Evolutionary conservation across 106 monocot genomes (phyloP).

Genomic region (Acanthochlamys bracteata): DNA sequence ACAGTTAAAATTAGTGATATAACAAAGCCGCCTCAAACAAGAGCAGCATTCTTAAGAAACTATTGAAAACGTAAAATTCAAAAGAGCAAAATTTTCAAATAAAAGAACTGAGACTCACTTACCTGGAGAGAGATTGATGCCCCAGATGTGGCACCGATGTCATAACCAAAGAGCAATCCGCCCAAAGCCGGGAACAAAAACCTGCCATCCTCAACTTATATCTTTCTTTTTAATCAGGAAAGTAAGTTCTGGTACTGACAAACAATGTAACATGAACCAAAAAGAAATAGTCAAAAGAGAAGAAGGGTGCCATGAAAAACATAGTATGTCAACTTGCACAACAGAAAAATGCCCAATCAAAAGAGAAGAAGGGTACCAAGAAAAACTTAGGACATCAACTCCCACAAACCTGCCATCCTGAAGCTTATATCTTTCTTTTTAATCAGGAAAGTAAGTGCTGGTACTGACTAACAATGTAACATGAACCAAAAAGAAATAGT

Average conservation of each 20-base stretch:
- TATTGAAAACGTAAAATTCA: background rate
- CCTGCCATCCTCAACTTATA: slow-evolving; percentile 22
- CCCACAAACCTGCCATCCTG: no score
- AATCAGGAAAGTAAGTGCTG: background rate
- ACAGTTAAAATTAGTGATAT: background rate
- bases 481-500: background rate
- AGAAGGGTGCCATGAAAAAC: no score
- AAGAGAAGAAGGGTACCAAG: no score
- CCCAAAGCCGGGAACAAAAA: slow-evolving; percentile 91
- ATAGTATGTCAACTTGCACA: no score
- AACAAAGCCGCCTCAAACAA: no score
- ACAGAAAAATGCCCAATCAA: no score
- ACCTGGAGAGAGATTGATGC: slow-evolving; percentile 75
- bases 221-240: background rate
- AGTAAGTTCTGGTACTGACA: background rate
- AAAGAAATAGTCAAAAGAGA: background rate
- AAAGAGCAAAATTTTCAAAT: background rate
- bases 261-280: background rate
- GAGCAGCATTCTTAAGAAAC: no score
- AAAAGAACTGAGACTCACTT: background rate
- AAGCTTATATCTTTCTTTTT: no score
- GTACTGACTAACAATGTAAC: background rate
- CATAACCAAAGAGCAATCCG: slow-evolving; percentile 89
- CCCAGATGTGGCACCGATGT: slow-evolving; percentile 93
- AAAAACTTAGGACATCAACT: no score